Percentiles rank a stretch among this genome's conserved stretches.
These are phyloP conservation scores for Colletotrichum chlorophyti DNA, from an alignment of 2,329 filamentous ascomycete species.

Conservation along the genomic window DNA sequence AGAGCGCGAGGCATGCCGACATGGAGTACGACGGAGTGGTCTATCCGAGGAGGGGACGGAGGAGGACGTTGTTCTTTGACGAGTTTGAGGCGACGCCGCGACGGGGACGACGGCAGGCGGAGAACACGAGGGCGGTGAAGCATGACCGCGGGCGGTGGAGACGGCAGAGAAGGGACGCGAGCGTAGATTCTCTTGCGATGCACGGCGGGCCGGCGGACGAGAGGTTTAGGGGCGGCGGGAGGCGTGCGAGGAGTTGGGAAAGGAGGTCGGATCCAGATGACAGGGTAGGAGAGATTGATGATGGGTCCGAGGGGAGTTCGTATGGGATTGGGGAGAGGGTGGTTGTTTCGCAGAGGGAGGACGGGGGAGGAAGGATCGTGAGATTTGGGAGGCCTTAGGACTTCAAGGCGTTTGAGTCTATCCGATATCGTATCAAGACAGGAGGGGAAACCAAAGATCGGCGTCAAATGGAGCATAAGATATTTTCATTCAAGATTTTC, in stretches of 20 bases:
- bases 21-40: neutral
- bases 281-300: conserved; percentile 13
- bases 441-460: neutral
- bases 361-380: neutral
- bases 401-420: too few relatives aligned
- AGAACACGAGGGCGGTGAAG: neutral
- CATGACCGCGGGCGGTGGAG: neutral
- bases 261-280: conserved; percentile 13
- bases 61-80: neutral
- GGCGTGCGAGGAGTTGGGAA: conserved; percentile 2
- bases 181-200: neutral
- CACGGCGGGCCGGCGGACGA: neutral
- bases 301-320: conserved; percentile 3
- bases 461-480: neutral
- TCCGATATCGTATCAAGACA: too few relatives aligned
- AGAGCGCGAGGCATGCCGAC: neutral
- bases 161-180: neutral
- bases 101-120: neutral
- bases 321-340: conserved; percentile 2
- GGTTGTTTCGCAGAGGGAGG: neutral
- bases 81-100: neutral
- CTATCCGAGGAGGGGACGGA: neutral
- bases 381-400: neutral
- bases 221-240: neutral
- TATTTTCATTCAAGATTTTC: conserved; percentile 4